Percentiles rank a stretch among this genome's conserved stretches.
These are phyloP conservation scores for Terfezia boudieri DNA, from an alignment of 495 filamentous ascomycete species.

Conservation along the genomic window DNA sequence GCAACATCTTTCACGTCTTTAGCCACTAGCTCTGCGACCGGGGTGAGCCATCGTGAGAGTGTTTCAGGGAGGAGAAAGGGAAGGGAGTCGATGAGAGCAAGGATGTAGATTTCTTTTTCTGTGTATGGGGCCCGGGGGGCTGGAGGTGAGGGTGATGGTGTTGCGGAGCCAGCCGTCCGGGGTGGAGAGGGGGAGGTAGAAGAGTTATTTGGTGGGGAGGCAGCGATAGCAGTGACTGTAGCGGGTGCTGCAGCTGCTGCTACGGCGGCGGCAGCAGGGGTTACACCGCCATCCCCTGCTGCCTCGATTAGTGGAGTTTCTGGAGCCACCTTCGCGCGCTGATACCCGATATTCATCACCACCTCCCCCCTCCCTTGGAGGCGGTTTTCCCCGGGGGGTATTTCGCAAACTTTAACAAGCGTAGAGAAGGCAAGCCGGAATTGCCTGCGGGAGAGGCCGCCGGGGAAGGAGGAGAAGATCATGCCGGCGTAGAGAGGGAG, in stretches of 20 bases:
- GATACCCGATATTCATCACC: conserved; percentile 58
- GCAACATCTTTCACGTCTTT: conserved; percentile 32
- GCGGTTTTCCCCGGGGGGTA: conserved; percentile 52
- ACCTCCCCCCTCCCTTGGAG: conserved; percentile 48
- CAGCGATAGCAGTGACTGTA: background rate
- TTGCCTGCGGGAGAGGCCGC: conserved; percentile 62
- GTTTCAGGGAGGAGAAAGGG: conserved; percentile 45
- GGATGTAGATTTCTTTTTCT: conserved; percentile 55
- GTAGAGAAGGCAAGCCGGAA: conserved; percentile 88
- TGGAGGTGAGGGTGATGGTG: background rate
- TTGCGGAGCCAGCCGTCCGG: conserved; percentile 9
- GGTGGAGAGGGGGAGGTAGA: background rate
- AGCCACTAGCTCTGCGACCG: conserved; percentile 43
- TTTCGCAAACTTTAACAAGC: conserved; percentile 56
- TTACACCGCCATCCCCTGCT: conserved; percentile 2
- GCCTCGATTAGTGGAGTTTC: conserved; percentile 22
- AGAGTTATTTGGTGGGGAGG: background rate
- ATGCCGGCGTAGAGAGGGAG: conserved; percentile 72
- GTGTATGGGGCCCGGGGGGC: conserved; percentile 29
- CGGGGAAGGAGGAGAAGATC: conserved; percentile 65
- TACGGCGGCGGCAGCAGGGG: background rate
- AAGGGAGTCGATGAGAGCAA: conserved; percentile 66
- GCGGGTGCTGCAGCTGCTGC: background rate
- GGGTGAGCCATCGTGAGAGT: conserved; percentile 56
- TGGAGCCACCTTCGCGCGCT: conserved; percentile 37